phyloP scores from a whole-genome alignment of 2,329 filamentous ascomycete species.

The Whalleya microplaca region DNA sequence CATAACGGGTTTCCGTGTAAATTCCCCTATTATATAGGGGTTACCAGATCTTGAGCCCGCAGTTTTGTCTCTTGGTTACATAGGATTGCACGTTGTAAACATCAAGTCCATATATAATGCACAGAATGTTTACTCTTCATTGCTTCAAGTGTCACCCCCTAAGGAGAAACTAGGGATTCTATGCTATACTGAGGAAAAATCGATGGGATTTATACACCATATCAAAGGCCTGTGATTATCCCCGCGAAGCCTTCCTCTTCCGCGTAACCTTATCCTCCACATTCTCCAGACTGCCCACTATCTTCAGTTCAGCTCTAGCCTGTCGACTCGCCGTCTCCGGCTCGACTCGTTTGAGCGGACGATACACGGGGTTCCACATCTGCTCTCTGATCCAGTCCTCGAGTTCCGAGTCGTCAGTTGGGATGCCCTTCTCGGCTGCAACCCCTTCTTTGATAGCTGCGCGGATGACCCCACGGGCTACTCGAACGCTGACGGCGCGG shows the following conservation, averaged over 20 bases:
- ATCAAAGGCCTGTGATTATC: background rate
- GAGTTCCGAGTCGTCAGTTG: constrained; percentile 52
- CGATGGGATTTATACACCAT: background rate
- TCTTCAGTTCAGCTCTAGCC: constrained; percentile 62
- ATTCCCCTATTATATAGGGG: no score
- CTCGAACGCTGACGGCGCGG: constrained; percentile 74
- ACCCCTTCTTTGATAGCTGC: constrained; percentile 72
- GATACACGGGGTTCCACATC: constrained; percentile 78
- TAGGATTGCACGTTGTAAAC: no score
- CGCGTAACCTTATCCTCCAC: constrained; percentile 14
- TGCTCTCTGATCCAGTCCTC: constrained; percentile 76
- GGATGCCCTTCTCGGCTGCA: constrained; percentile 68
- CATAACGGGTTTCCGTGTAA: no score
- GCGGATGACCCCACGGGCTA: constrained; percentile 75
- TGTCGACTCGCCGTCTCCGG: constrained; percentile 55
- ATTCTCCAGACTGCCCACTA: constrained; percentile 44
- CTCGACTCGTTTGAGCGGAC: constrained; percentile 62
- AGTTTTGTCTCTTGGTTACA: no score
- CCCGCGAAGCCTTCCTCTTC: constrained; percentile 1
- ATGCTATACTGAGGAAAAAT: background rate
- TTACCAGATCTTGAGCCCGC: no score
- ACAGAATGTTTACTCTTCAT: no score
- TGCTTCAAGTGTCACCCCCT: no score
- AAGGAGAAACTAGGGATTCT: no score
- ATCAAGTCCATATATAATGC: no score